Evolutionary conservation across 2,329 filamentous ascomycete genomes (phyloP), one percentile per base, ranked within the genome.

Genomic region (Endoconidiophora polonica): DNA sequence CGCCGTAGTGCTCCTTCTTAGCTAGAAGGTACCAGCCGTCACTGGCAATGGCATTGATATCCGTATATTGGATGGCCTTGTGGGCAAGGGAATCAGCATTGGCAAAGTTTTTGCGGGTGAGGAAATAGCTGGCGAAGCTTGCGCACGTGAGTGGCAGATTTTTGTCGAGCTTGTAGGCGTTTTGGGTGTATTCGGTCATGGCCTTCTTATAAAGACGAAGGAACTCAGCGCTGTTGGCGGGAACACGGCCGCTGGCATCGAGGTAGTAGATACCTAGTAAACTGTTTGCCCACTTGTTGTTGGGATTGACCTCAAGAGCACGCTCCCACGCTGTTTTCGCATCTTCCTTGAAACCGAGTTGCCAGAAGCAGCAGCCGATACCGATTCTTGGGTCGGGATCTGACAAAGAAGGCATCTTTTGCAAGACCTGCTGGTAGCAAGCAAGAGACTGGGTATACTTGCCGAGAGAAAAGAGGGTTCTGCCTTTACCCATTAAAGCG

Each of bases 1-100:
- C 82, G 52, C 79, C 76, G 57, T 86, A 86, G 61, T 98, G 91
- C 55, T 90, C 86, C 62, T 94, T 95, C 54, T 88, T 76, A 24
- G 87, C 91, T 39, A 96, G 76, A 6, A 96, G 68, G 65, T 95
- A 98, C 88, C 90, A 96, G 36, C 91, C 93, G 61, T 98, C 93
- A 65, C 90, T 94, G 22, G 90, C 90, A 62, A 96, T 86, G 3
- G 88, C 86, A 62, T 94, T 94, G 57, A 96, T 86, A 61, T 98
- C 91, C 2, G 91, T 96, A 59, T 86, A 82, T 60, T 95, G 86
- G 55, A 98, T 95, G 5, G 91, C 88, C 63, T 91, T 91, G 62
- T 88, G 83, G 5, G 90, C 86, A 16, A 98, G 72, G 18, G 80
- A 79, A 57, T 96, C 87, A 7, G 91, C 87, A 54, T 86, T 87